Conservation (phyloP, 805 yeast species). For the Saturnispora gosingensis region DNA sequence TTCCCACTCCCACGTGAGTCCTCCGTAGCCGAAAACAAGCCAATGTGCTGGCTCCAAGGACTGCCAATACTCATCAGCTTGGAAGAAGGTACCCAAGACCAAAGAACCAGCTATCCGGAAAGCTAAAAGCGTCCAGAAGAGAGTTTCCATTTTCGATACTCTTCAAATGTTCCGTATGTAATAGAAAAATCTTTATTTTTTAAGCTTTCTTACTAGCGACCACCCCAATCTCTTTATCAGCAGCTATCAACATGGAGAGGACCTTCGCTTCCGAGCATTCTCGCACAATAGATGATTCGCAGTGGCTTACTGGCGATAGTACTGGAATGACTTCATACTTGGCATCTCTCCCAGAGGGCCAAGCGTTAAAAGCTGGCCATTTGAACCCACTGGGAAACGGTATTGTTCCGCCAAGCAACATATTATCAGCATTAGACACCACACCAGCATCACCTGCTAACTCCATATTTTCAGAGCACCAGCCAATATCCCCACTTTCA, state of each 20-base stretch:
- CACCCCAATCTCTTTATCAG: background rate
- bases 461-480: constrained; percentile 1
- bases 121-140: constrained; percentile 22
- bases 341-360: background rate
- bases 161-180: background rate
- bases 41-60: constrained; percentile 84
- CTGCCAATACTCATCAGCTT: constrained; percentile 95
- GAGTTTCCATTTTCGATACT: background rate
- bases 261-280: background rate
- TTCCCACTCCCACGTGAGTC: constrained; percentile 92
- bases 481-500: background rate
- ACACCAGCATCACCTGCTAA: constrained; percentile 6
- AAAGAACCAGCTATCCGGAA: constrained; percentile 57
- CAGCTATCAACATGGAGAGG: background rate
- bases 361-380: background rate
- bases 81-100: constrained; percentile 68
- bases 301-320: background rate
- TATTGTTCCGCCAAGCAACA: background rate
- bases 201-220: background rate
- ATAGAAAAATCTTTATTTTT: too few species aligned
- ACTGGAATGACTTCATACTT: background rate
- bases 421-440: constrained; percentile 3
- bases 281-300: background rate
- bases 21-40: constrained; percentile 69
- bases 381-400: background rate